Evolutionary conservation across 257 asterid genomes (phyloP).

Genomic region (Mentha longifolia): DNA sequence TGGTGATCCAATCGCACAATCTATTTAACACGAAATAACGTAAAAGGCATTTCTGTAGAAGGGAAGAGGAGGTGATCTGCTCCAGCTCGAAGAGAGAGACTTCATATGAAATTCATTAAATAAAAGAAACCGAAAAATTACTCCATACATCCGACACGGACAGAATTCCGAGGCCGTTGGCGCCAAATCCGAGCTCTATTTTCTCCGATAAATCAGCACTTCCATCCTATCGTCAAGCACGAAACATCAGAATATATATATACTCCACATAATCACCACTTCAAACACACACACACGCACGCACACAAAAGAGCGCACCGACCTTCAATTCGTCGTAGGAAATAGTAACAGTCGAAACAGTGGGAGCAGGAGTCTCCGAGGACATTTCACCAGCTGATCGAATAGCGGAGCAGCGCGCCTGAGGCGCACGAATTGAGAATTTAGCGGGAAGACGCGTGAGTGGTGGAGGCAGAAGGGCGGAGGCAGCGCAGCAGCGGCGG

Average conservation of each 20-base stretch:
- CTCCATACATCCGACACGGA: slow-evolving; percentile 72
- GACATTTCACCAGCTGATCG: slow-evolving; percentile 42
- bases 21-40: no score
- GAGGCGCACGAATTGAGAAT: slow-evolving; percentile 24
- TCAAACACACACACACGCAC: not conserved
- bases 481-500: slow-evolving; percentile 16
- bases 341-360: slow-evolving; percentile 60
- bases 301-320: slow-evolving; percentile 22
- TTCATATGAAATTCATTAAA: not conserved
- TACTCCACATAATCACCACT: not conserved
- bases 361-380: slow-evolving; percentile 39
- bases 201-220: slow-evolving; percentile 63
- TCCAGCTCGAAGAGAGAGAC: no score
- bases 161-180: slow-evolving; percentile 78
- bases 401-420: slow-evolving; percentile 19
- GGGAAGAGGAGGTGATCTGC: not conserved
- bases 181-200: slow-evolving; percentile 88
- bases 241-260: slow-evolving; percentile 27
- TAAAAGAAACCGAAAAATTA: not conserved
- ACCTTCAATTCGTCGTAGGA: slow-evolving; percentile 64
- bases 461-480: slow-evolving; percentile 31
- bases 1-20: no score
- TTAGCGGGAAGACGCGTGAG: not conserved
- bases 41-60: not conserved
- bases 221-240: slow-evolving; percentile 52